Conservation (phyloP, 2,329 filamentous ascomycete species). For the Chrysoporthe deuterocubensis region DNA sequence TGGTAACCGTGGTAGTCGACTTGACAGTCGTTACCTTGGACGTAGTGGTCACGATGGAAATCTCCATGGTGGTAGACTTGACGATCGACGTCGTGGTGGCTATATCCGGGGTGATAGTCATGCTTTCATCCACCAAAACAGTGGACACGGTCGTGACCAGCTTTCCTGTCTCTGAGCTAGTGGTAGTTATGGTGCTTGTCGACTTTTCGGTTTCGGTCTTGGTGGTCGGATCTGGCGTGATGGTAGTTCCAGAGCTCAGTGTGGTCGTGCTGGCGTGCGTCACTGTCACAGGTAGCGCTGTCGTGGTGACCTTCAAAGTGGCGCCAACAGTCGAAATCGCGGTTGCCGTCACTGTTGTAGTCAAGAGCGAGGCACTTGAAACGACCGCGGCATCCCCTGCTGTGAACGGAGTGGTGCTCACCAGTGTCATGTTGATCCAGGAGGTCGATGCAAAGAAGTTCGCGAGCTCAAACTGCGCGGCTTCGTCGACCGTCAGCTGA, state of each 20-base stretch:
- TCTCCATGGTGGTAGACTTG: neutral
- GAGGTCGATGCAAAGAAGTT: conserved; percentile 45
- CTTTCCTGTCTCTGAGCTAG: neutral
- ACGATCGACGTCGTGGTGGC: neutral
- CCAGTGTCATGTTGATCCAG: conserved; percentile 47
- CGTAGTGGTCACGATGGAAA: conserved; percentile 5
- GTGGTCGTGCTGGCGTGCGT: conserved; percentile 36
- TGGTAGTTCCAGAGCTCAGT: conserved; percentile 38
- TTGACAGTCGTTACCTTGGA: conserved; percentile 12
- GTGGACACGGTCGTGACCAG: neutral
- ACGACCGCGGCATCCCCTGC: conserved; percentile 31
- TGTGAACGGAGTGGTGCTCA: conserved; percentile 43
- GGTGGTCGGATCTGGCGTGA: conserved; percentile 37
- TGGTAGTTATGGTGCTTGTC: conserved; percentile 3
- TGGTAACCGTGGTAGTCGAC: conserved; percentile 1
- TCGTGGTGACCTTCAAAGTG: conserved; percentile 23
- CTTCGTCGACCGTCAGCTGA: conserved; percentile 41
- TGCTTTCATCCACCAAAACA: neutral
- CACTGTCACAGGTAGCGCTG: conserved; percentile 31
- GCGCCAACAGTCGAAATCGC: conserved; percentile 27
- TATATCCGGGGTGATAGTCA: neutral
- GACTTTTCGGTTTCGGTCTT: conserved; percentile 1
- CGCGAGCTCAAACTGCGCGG: conserved; percentile 44
- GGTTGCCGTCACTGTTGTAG: conserved; percentile 14
- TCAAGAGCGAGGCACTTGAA: neutral